phyloP scores from a whole-genome alignment of 768 basidiomycete genomes.

The Hydnum rufescens region DNA sequence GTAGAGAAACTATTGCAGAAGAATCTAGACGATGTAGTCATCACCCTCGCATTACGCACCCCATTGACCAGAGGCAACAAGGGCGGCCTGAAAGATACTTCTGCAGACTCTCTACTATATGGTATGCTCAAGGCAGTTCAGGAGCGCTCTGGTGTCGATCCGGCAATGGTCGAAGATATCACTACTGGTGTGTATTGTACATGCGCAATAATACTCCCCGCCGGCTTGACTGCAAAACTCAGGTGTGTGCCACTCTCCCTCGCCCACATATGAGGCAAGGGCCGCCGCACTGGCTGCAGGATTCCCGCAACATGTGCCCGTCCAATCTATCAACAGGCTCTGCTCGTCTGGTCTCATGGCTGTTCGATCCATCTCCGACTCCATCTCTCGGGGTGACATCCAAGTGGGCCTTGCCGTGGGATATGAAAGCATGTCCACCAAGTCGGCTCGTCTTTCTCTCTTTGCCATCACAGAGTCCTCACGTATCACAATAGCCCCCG shows the following conservation, averaged over 20 bases:
- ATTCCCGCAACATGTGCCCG: constrained; percentile 68
- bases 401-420: constrained; percentile 74
- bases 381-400: constrained; percentile 65
- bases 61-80: constrained; percentile 77
- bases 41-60: constrained; percentile 79
- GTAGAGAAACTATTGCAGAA: constrained; percentile 31
- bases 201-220: background rate
- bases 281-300: constrained; percentile 79
- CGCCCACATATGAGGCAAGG: constrained; percentile 62
- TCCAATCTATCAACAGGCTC: constrained; percentile 79
- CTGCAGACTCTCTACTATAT: constrained; percentile 71
- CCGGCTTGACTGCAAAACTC: constrained; percentile 1
- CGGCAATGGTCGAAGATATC: constrained; percentile 58
- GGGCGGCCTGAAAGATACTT: constrained; percentile 75
- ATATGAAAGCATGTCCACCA: constrained; percentile 65
- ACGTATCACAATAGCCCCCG: constrained; percentile 30
- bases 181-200: constrained; percentile 39
- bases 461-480: constrained; percentile 9
- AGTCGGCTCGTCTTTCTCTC: constrained; percentile 25
- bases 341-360: constrained; percentile 92
- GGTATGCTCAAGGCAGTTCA: constrained; percentile 48
- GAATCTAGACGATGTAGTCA: constrained; percentile 69
- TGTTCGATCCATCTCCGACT: constrained; percentile 72
- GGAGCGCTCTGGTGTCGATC: constrained; percentile 45
- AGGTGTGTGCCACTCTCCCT: constrained; percentile 74